Evolutionary conservation across 495 filamentous ascomycete species (phyloP).

Genomic region (Paragyromitra xinjiangensis): DNA sequence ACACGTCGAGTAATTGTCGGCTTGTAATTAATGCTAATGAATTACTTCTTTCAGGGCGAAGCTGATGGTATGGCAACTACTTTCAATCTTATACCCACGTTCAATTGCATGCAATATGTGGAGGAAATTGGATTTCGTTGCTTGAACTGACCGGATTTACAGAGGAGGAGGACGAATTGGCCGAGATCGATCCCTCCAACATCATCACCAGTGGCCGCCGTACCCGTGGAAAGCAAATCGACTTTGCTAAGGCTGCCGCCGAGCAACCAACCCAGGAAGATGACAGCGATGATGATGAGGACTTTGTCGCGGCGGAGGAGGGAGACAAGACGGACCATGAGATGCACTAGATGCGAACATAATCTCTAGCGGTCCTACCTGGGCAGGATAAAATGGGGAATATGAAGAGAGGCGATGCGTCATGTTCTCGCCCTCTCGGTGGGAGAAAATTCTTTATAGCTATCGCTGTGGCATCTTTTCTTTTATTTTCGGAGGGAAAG

Average conservation of each 20-base stretch:
- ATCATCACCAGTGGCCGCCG: conserved; percentile 81
- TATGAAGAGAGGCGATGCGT: conserved; percentile 17
- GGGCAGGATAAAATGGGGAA: not conserved
- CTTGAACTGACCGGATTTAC: conserved; percentile 51
- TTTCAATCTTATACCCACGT: conserved; percentile 11
- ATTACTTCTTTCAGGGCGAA: conserved; percentile 54
- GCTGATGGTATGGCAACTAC: conserved; percentile 62
- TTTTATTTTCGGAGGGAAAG: conserved; percentile 23
- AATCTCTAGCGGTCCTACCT: not conserved
- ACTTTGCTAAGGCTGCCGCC: conserved; percentile 82
- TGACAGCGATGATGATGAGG: conserved; percentile 82
- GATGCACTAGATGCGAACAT: conserved; percentile 29
- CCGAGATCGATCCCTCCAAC: conserved; percentile 87
- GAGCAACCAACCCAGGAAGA: conserved; percentile 74
- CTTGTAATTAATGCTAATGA: conserved; percentile 23
- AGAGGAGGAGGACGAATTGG: conserved; percentile 81
- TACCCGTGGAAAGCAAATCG: conserved; percentile 83
- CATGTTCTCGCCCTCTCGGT: conserved; percentile 3
- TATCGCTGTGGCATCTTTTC: conserved; percentile 17
- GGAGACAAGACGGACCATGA: conserved; percentile 33
- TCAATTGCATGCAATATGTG: conserved; percentile 2
- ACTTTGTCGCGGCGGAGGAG: conserved; percentile 61
- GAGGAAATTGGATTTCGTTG: not conserved
- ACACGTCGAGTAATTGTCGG: conserved; percentile 11
- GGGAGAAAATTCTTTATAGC: conserved; percentile 26